Evolutionary conservation across 441 rosid genomes (phyloP), one percentile per base, ranked within the genome.

Genomic region (Erodium moschatum): DNA sequence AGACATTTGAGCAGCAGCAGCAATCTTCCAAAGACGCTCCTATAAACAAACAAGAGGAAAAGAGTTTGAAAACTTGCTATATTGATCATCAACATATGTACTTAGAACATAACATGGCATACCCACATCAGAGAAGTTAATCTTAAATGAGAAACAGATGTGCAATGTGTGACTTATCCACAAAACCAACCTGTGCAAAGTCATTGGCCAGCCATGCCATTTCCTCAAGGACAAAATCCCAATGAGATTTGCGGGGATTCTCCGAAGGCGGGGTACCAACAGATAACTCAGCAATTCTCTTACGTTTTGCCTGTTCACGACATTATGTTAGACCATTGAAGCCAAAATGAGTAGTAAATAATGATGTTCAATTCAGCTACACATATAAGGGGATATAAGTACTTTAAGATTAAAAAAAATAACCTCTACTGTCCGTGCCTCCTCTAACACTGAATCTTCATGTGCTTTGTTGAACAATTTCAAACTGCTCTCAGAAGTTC

Each of bases 161-260:
- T 42, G 16, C 19, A 68, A 56, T 67, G 40, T 61, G 64, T 54
- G 33, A 68, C 29, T 66, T 61, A 70, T 73, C 31, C 61, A 71
- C 61, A 73, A 70, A 73, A 72, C 82, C 77, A 70, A 96, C 99
- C 99, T 96, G 99, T 1, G 89, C 89, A 85, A 96, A 88, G 81
- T 96, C 99, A 81, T 91, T 90, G 71, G 99, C 99, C 81, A 96
- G 74, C 99, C 99, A 96, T 70, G 88, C 80, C 96, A 96, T 92
- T 82, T 96, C 99, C 92, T 96, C 97, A 13, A 96, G 96, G 76
- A 96, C 97, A 83, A 87, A 96, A 79, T 91, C 96, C 99, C 99
- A 96, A 42, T 89, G 97, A 78, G 84, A 82, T 77, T 79, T 91
- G 66, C 74, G 79, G 66, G 76, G 83, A 73, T 60, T 77, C 77